Evolutionary conservation across 352 stramenopile genomes (phyloP), one percentile per base, ranked within the genome.

Genomic region (Globisporangium polare): DNA sequence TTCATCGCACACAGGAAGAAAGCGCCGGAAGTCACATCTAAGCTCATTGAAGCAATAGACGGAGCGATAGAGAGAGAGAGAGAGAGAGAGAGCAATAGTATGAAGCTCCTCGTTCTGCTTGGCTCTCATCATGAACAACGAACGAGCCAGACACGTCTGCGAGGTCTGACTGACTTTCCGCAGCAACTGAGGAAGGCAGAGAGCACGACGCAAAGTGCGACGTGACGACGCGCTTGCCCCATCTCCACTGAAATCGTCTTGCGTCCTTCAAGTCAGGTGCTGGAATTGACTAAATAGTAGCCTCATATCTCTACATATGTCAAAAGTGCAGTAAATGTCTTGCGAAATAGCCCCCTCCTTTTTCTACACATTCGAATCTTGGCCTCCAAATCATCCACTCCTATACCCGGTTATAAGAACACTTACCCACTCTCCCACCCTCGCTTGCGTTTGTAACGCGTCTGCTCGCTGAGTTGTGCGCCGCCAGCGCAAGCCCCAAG

Each of bases 401-500:
- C 18, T 9, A 22, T 20, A 22, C 41, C 41, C 18, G 41, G 2
- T 17, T 46, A 46, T 46, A 46, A n/a, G 41, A 20, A 46, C 39
- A 45, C 5, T 9, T 7, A 5, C 5, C 1, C 17, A 9, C 18
- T 46, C 41, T 46, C 41, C 41, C 18, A 46, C 15, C 2, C 41
- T 20, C 13, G n/a, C 15, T n/a, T 22, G 41, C 41, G 41, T 46
- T 46, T 46, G 41, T 43, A n/a, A n/a, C 41, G 37, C 17, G 37
- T n/a, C 37, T 17, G 37, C 37, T 43, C 37, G 41, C 41, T 52
- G 45, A 52, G 45, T 52, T 52, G 47, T 37, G 47, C 12, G 24
- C 5, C 41, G 41, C 41, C 41, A 47, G 24, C 41, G 41, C 41
- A 47, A 24, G 41, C 29, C 41, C 35, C 2, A 41, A 13, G 7